phyloP scores from a whole-genome alignment of 2,329 filamentous ascomycete genomes.

The Diaporthe amygdali region DNA sequence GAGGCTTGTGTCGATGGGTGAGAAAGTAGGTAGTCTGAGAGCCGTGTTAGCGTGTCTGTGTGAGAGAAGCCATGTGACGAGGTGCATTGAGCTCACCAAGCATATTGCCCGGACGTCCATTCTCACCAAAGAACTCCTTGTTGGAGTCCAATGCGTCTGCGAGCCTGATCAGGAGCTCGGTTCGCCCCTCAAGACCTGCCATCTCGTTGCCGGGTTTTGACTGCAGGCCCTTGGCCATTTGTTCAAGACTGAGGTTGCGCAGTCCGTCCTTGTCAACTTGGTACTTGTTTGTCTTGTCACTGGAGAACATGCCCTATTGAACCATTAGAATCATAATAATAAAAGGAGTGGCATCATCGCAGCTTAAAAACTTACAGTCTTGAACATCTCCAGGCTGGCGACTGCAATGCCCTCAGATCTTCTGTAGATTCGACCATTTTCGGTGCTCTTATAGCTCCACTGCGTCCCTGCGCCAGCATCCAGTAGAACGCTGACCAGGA shows the following conservation, averaged over 20 bases:
- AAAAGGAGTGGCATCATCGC: not conserved
- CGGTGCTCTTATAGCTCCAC: slow-evolving; percentile 92
- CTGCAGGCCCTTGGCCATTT: slow-evolving; percentile 82
- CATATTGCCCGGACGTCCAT: slow-evolving; percentile 91
- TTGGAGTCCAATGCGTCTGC: slow-evolving; percentile 77
- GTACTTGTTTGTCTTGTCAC: slow-evolving; percentile 78
- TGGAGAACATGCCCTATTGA: slow-evolving; percentile 78
- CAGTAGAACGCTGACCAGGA: slow-evolving; percentile 79
- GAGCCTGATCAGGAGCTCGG: slow-evolving; percentile 77
- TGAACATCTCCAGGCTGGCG: slow-evolving; percentile 87
- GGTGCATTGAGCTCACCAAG: slow-evolving; percentile 66
- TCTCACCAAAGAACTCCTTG: slow-evolving; percentile 80
- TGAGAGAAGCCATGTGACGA: not conserved
- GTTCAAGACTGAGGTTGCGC: slow-evolving; percentile 73
- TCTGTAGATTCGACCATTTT: slow-evolving; percentile 81
- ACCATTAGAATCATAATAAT: not conserved
- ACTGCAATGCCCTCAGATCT: slow-evolving; percentile 89
- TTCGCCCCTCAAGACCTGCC: slow-evolving; percentile 83
- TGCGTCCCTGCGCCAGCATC: slow-evolving; percentile 88
- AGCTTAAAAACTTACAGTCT: slow-evolving; percentile 54
- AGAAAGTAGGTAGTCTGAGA: slow-evolving; percentile 84
- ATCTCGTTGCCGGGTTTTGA: slow-evolving; percentile 81
- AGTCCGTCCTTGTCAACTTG: slow-evolving; percentile 89
- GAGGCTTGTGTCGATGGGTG: slow-evolving; percentile 90
- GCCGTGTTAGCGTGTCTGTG: slow-evolving; percentile 29